These are phyloP conservation scores for Paracoccidioides lutzii DNA, from an alignment of 2,329 filamentous ascomycete species.

Conservation along the genomic window DNA sequence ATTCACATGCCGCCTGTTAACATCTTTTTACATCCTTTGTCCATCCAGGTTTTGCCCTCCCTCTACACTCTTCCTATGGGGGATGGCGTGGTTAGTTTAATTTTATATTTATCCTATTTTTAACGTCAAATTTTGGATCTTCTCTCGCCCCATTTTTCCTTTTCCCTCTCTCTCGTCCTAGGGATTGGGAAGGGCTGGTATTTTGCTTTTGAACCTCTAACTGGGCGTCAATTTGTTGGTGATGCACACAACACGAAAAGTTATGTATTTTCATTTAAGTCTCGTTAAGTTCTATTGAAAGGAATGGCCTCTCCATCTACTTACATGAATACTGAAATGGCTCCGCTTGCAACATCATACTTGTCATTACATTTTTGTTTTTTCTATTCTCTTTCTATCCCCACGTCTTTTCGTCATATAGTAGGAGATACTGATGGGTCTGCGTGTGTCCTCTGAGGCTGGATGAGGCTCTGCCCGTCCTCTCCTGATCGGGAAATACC, in stretches of 20 bases:
- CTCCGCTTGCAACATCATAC: too few relatives aligned
- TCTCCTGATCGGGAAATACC: slow-evolving; percentile 8
- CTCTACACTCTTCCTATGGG: not conserved
- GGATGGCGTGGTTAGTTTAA: slow-evolving; percentile 9
- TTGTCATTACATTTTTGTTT: too few relatives aligned
- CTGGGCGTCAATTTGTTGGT: not conserved
- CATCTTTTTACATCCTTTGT: not conserved
- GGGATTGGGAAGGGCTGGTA: not conserved
- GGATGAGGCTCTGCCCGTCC: slow-evolving; percentile 3
- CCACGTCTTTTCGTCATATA: not conserved
- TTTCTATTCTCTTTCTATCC: too few relatives aligned
- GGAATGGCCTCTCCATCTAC: not conserved
- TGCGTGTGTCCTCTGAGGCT: not conserved
- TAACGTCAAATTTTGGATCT: slow-evolving; percentile 22
- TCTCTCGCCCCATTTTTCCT: not conserved
- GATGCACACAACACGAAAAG: not conserved
- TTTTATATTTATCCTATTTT: not conserved
- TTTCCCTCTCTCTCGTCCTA: not conserved
- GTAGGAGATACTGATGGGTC: not conserved
- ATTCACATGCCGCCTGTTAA: not conserved
- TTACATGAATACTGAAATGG: not conserved
- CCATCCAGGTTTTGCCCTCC: not conserved
- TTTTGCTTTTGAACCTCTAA: not conserved
- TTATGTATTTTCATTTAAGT: not conserved
- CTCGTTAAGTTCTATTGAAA: not conserved